Evolutionary conservation across 2,329 filamentous ascomycete species (phyloP).

Genomic region (Microdochium nivale): DNA sequence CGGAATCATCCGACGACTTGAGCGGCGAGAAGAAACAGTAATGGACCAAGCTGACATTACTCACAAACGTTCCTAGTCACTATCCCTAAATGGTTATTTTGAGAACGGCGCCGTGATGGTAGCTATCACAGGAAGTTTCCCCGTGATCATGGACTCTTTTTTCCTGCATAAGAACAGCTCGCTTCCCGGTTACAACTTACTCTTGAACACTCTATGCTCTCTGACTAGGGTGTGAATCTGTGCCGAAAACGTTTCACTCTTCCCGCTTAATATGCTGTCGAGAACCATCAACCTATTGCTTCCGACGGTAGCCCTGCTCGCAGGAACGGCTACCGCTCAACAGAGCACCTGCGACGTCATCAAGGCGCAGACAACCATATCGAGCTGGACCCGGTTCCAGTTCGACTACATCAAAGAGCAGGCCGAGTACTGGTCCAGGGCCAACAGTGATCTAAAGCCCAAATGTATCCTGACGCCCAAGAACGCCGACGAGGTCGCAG

Average conservation of each 20-base stretch:
- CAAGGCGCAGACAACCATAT: constrained; percentile 18
- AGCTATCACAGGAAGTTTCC: too few relatives aligned
- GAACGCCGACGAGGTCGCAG: constrained; percentile 40
- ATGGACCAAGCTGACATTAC: too few relatives aligned
- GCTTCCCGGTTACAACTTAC: too few relatives aligned
- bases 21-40: too few relatives aligned
- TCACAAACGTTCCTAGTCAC: too few relatives aligned
- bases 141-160: too few relatives aligned
- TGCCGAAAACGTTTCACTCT: too few relatives aligned
- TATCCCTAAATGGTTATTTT: too few relatives aligned
- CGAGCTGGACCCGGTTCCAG: constrained; percentile 20
- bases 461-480: constrained; percentile 37
- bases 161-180: too few relatives aligned
- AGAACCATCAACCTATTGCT: background rate
- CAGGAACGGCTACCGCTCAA: constrained; percentile 12
- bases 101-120: too few relatives aligned
- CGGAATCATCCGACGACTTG: too few relatives aligned
- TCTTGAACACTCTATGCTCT: background rate
- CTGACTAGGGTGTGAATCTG: too few relatives aligned
- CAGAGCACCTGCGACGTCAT: constrained; percentile 26
- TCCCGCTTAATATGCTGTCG: background rate
- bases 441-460: constrained; percentile 32
- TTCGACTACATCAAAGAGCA: constrained; percentile 26
- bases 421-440: constrained; percentile 35
- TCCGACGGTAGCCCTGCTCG: constrained; percentile 4